These are phyloP conservation scores for Chrysoporthe austroafricana DNA, from an alignment of 2,329 filamentous ascomycete species.

Conservation along the genomic window DNA sequence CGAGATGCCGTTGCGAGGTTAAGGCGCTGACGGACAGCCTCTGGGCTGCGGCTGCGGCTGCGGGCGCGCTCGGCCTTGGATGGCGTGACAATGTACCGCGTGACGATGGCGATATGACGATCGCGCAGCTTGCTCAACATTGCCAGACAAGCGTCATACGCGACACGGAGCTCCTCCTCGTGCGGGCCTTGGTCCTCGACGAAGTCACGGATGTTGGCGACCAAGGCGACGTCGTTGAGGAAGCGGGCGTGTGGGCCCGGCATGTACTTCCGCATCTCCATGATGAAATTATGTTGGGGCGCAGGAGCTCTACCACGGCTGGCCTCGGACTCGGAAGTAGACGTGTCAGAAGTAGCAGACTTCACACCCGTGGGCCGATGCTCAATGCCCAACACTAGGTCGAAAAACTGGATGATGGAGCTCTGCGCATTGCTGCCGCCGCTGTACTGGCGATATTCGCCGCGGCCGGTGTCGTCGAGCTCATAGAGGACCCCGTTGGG, in stretches of 20 bases:
- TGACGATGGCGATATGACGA: constrained; percentile 95
- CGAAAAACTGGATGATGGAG: constrained; percentile 96
- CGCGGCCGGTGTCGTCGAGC: constrained; percentile 65
- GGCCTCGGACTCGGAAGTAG: constrained; percentile 49
- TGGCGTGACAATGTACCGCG: constrained; percentile 91
- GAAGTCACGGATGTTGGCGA: constrained; percentile 87
- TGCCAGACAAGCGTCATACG: constrained; percentile 87
- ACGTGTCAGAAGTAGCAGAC: constrained; percentile 47
- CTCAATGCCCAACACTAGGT: constrained; percentile 85
- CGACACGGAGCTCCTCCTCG: constrained; percentile 71
- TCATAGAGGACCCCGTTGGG: constrained; percentile 89
- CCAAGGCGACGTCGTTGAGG: constrained; percentile 74
- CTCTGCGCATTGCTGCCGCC: constrained; percentile 97
- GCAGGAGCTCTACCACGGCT: constrained; percentile 46
- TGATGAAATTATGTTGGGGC: constrained; percentile 84
- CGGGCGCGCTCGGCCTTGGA: constrained; percentile 73
- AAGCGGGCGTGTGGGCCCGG: constrained; percentile 90
- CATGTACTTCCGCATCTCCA: constrained; percentile 98
- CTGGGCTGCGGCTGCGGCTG: constrained; percentile 62
- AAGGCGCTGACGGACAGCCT: constrained; percentile 50
- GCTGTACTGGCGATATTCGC: constrained; percentile 79
- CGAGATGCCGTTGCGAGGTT: constrained; percentile 68
- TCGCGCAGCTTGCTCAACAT: constrained; percentile 75
- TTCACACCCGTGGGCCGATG: constrained; percentile 87
- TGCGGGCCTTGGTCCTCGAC: constrained; percentile 62